A percentile compares a stretch with the other conserved stretches of the same genome.
These are phyloP conservation scores for Colletotrichum horii DNA, from an alignment of 2,329 filamentous ascomycete genomes.

Conservation along the genomic window DNA sequence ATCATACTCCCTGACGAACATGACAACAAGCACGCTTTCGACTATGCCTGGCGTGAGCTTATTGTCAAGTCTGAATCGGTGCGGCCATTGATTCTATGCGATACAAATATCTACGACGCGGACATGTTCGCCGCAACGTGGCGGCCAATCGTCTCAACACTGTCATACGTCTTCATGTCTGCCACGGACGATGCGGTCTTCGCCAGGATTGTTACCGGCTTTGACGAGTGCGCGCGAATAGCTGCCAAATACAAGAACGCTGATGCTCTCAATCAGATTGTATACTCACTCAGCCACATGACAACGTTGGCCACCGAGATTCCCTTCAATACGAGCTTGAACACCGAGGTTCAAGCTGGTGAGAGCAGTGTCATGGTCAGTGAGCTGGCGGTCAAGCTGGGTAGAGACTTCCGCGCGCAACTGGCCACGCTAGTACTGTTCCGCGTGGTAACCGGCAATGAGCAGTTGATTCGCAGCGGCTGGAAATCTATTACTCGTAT, in stretches of 20 bases:
- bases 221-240: conserved; percentile 94
- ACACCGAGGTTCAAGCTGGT: conserved; percentile 93
- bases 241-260: conserved; percentile 82
- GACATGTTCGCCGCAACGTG: conserved; percentile 98
- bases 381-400: conserved; percentile 94
- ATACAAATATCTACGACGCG: conserved; percentile 94
- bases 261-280: conserved; percentile 90
- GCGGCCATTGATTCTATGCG: conserved; percentile 75
- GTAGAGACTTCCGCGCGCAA: conserved; percentile 91
- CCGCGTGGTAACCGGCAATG: conserved; percentile 85
- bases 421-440: conserved; percentile 95
- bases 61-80: conserved; percentile 82
- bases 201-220: conserved; percentile 89
- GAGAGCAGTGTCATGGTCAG: conserved; percentile 98
- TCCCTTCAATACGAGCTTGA: conserved; percentile 83
- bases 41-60: conserved; percentile 96
- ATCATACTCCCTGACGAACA: conserved; percentile 98
- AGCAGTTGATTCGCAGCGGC: conserved; percentile 74
- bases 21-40: conserved; percentile 94
- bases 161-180: conserved; percentile 99
- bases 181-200: conserved; percentile 97
- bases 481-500: conserved; percentile 90
- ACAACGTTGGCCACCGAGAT: conserved; percentile 81
- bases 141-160: conserved; percentile 91
- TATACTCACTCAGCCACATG: conserved; percentile 89